phyloP scores from a whole-genome alignment of 768 basidiomycete genomes.

The Tylopilus rubrobrunneus region DNA sequence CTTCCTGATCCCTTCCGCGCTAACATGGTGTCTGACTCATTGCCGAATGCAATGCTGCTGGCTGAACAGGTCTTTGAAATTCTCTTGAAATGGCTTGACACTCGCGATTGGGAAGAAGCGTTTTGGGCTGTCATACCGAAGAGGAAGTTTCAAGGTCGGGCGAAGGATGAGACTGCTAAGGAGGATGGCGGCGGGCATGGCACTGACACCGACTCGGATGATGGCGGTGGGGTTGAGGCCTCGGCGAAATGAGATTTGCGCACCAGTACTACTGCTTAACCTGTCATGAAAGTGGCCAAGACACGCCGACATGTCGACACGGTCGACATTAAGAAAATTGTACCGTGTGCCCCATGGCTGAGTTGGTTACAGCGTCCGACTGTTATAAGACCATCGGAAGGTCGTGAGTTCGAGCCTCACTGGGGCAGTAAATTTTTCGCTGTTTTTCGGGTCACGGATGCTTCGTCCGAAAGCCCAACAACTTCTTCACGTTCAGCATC shows the following conservation, averaged over 20 bases:
- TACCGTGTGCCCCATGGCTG: constrained; percentile 44
- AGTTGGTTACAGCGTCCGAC: constrained; percentile 51
- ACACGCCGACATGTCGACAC: neutral
- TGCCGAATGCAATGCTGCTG: neutral
- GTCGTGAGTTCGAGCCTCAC: constrained; percentile 53
- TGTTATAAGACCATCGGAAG: constrained; percentile 43
- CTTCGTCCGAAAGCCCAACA: too few species aligned
- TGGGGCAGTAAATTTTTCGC: constrained; percentile 37
- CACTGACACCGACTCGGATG: neutral
- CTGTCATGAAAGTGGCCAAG: neutral
- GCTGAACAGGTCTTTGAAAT: constrained; percentile 73
- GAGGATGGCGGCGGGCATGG: neutral
- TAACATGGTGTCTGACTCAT: neutral
- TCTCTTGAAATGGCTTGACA: constrained; percentile 84
- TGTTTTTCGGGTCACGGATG: neutral
- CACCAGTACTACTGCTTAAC: too few species aligned
- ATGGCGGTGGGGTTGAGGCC: neutral
- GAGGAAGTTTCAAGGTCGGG: constrained; percentile 68
- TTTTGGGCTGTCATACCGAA: constrained; percentile 88
- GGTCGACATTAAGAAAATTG: neutral
- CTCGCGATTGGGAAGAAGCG: constrained; percentile 79
- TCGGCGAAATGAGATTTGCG: neutral
- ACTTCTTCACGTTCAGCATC: too few species aligned
- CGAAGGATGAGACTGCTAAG: neutral
- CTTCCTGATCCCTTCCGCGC: neutral